Evolutionary conservation across 495 filamentous ascomycete genomes (phyloP).

Genomic region (Rhypophila decipiens): DNA sequence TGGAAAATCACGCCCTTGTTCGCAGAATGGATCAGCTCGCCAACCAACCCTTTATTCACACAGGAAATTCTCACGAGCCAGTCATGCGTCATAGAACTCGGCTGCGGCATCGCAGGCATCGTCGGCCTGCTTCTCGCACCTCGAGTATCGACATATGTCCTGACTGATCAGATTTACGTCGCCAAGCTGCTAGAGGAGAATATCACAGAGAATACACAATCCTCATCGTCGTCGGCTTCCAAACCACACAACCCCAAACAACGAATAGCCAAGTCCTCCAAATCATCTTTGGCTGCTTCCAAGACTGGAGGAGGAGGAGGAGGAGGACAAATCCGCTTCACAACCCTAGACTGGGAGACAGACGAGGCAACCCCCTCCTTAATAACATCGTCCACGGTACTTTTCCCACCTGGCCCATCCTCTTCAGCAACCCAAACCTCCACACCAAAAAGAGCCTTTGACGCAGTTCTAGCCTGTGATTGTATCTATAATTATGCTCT

Average conservation of each 20-base stretch:
- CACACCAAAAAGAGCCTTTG: constrained; percentile 37
- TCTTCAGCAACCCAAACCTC: no score
- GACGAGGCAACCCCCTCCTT: constrained; percentile 39
- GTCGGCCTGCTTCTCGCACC: constrained; percentile 60
- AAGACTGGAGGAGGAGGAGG: not conserved
- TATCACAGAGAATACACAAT: constrained; percentile 52
- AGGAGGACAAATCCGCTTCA: constrained; percentile 32
- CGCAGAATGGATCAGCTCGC: constrained; percentile 70
- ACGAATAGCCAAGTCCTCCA: constrained; percentile 1
- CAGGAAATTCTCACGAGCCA: constrained; percentile 44
- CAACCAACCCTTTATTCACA: constrained; percentile 57
- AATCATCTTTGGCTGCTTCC: not conserved
- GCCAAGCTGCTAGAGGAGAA: constrained; percentile 68
- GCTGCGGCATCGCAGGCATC: constrained; percentile 77
- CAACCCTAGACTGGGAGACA: constrained; percentile 66
- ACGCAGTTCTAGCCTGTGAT: constrained; percentile 73
- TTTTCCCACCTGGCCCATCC: no score
- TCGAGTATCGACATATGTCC: constrained; percentile 57
- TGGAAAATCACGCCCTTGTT: constrained; percentile 91
- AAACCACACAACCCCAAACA: no score
- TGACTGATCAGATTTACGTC: constrained; percentile 88
- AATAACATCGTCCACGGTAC: no score
- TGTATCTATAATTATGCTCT: constrained; percentile 88
- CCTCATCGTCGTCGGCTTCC: no score
- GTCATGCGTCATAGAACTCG: constrained; percentile 71